Evolutionary conservation across 495 filamentous ascomycete genomes (phyloP).

Genomic region (Penicillium ucsense): DNA sequence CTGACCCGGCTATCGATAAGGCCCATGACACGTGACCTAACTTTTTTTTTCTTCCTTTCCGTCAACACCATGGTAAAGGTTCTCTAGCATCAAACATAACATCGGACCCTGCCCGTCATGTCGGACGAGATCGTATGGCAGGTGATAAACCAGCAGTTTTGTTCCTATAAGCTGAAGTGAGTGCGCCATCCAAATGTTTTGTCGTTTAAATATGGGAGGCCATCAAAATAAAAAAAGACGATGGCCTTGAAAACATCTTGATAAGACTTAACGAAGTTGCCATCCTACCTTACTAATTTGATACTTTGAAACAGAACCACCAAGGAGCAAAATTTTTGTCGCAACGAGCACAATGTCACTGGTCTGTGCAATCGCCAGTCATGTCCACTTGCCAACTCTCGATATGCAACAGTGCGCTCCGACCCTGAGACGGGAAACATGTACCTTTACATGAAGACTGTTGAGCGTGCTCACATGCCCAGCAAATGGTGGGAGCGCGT

Average conservation of each 20-base stretch:
- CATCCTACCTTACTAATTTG: too few species aligned
- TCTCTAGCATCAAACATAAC: slow-evolving; percentile 8
- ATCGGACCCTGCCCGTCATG: slow-evolving; percentile 16
- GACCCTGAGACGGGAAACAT: slow-evolving; percentile 72
- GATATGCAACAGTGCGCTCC: slow-evolving; percentile 87
- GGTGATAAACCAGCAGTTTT: slow-evolving; percentile 92
- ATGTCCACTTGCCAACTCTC: slow-evolving; percentile 90
- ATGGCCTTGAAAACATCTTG: too few species aligned
- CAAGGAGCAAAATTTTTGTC: slow-evolving; percentile 89
- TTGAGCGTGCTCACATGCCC: slow-evolving; percentile 85
- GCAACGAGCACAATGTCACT: slow-evolving; percentile 91
- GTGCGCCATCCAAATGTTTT: slow-evolving; percentile 12
- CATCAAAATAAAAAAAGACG: too few species aligned
- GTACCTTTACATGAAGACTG: slow-evolving; percentile 96
- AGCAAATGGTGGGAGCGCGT: slow-evolving; percentile 92
- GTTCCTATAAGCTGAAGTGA: slow-evolving; percentile 92
- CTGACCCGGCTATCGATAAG: slow-evolving; percentile 27
- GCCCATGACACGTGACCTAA: slow-evolving; percentile 18
- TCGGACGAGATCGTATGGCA: slow-evolving; percentile 99
- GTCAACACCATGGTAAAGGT: slow-evolving; percentile 14
- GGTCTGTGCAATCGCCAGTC: slow-evolving; percentile 92
- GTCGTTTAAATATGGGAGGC: too few species aligned
- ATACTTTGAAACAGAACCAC: slow-evolving; percentile 49
- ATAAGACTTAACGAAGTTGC: too few species aligned
- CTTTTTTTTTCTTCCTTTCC: slow-evolving; percentile 30